A percentile compares a stretch with the other conserved stretches of the same genome.
phyloP scores from a whole-genome alignment of 2,329 filamentous ascomycete species.

The Colletotrichum sublineola region DNA sequence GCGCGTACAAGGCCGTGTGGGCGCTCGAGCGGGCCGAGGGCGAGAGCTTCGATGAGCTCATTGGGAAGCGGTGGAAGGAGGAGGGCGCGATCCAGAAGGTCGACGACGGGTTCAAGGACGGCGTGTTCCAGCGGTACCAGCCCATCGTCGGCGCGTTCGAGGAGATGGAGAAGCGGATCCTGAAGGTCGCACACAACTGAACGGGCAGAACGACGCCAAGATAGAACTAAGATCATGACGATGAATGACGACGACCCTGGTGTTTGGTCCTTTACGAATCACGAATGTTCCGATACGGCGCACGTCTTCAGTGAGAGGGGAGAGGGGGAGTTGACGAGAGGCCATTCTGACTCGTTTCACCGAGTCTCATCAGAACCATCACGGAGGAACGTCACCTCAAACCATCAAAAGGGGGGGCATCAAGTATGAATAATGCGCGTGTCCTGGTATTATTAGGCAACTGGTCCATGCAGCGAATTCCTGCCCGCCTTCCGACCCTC shows the following conservation, averaged over 20 bases:
- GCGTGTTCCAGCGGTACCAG: conserved; percentile 83
- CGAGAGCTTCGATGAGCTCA: conserved; percentile 89
- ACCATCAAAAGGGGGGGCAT: not conserved
- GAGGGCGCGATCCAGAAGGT: conserved; percentile 86
- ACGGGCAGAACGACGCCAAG: not conserved
- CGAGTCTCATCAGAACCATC: not conserved
- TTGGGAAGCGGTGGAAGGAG: conserved; percentile 88
- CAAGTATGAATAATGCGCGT: conserved; percentile 10
- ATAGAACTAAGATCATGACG: conserved; percentile 19
- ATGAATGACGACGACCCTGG: conserved; percentile 12
- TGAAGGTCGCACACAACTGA: conserved; percentile 59
- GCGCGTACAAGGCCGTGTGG: conserved; percentile 97
- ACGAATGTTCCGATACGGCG: too few species aligned
- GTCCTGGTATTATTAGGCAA: conserved; percentile 17
- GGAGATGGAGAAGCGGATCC: conserved; percentile 77
- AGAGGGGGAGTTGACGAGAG: not conserved
- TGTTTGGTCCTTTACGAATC: not conserved
- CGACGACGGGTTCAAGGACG: conserved; percentile 82
- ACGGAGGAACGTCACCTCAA: not conserved
- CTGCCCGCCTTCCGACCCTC: not conserved
- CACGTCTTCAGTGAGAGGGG: not conserved
- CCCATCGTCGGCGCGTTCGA: conserved; percentile 82
- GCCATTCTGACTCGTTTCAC: not conserved
- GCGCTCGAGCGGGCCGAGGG: conserved; percentile 76
- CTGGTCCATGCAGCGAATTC: conserved; percentile 16